phyloP scores from a whole-genome alignment of 1,139 yeast species.

The Lodderomyces pseudojiufengensis region DNA sequence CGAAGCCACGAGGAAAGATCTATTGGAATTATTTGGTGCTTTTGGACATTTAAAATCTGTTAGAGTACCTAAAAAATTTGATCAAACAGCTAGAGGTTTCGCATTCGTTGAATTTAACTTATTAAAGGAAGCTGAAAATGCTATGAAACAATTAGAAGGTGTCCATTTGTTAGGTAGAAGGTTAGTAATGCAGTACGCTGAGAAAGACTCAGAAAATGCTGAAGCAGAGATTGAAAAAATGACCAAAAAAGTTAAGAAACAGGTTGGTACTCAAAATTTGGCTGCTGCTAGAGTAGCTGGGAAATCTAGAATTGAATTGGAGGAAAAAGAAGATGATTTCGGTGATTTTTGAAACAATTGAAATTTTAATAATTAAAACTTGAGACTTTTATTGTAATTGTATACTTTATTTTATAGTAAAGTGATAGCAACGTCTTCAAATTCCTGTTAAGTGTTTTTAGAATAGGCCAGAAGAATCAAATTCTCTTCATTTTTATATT shows the following conservation, averaged over 20 bases:
- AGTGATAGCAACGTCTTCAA: no score
- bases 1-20: slow-evolving; percentile 90
- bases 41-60: slow-evolving; percentile 94
- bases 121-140: slow-evolving; percentile 89
- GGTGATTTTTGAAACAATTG: slow-evolving; percentile 8
- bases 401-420: no score
- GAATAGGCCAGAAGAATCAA: no score
- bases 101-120: slow-evolving; percentile 92
- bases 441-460: no score
- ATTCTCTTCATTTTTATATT: no score
- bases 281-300: slow-evolving; percentile 71
- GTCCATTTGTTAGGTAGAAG: slow-evolving; percentile 96
- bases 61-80: slow-evolving; percentile 94
- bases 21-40: slow-evolving; percentile 84
- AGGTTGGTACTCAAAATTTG: slow-evolving; percentile 71
- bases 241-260: slow-evolving; percentile 82
- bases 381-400: no score
- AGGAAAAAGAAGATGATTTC: slow-evolving; percentile 42
- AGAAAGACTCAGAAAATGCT: slow-evolving; percentile 73
- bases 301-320: slow-evolving; percentile 72
- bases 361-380: no score
- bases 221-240: slow-evolving; percentile 87
- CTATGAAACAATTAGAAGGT: slow-evolving; percentile 93
- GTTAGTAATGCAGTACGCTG: slow-evolving; percentile 92
- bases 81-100: slow-evolving; percentile 93